A percentile compares a stretch with the other conserved stretches of the same genome.
phyloP scores from a whole-genome alignment of 2,329 filamentous ascomycete species.

The Fusarium virguliforme region DNA sequence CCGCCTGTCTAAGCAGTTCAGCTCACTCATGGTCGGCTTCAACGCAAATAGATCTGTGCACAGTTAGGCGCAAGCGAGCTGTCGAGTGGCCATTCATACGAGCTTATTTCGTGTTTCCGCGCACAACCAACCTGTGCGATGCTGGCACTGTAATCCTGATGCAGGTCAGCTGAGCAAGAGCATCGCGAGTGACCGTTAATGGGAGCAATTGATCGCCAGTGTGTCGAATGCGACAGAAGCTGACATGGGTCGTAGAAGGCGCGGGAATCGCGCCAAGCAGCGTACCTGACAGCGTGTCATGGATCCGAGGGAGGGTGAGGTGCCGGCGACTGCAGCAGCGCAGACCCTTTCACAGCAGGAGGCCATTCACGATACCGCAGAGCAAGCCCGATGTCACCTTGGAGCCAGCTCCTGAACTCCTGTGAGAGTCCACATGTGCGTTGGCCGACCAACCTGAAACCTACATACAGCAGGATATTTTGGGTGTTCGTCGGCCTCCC shows the following conservation, averaged over 20 bases:
- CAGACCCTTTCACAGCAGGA: neutral
- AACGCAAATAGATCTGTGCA: constrained; percentile 3
- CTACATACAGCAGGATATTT: constrained; percentile 13
- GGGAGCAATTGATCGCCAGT: constrained; percentile 5
- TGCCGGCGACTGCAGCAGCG: constrained; percentile 12
- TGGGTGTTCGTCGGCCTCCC: neutral
- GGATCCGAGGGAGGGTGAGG: constrained; percentile 18
- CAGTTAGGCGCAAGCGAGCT: constrained; percentile 10
- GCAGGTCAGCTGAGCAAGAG: constrained; percentile 5
- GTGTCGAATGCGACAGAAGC: constrained; percentile 11
- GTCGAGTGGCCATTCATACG: neutral
- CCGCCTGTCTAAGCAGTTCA: constrained; percentile 13
- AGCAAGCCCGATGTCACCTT: neutral
- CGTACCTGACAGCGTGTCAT: constrained; percentile 19
- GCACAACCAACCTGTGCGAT: constrained; percentile 16
- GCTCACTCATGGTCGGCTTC: neutral
- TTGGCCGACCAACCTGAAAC: constrained; percentile 9
- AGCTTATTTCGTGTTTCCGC: constrained; percentile 5
- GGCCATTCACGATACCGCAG: neutral
- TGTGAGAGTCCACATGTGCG: neutral
- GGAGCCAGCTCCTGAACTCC: constrained; percentile 11
- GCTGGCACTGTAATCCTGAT: constrained; percentile 14
- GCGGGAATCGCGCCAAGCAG: constrained; percentile 17
- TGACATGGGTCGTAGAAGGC: constrained; percentile 4
- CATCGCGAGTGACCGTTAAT: constrained; percentile 1